Percentiles rank a stretch among this genome's conserved stretches.
phyloP scores from a whole-genome alignment of 495 filamentous ascomycete genomes.

The Aspergillus wentii region DNA sequence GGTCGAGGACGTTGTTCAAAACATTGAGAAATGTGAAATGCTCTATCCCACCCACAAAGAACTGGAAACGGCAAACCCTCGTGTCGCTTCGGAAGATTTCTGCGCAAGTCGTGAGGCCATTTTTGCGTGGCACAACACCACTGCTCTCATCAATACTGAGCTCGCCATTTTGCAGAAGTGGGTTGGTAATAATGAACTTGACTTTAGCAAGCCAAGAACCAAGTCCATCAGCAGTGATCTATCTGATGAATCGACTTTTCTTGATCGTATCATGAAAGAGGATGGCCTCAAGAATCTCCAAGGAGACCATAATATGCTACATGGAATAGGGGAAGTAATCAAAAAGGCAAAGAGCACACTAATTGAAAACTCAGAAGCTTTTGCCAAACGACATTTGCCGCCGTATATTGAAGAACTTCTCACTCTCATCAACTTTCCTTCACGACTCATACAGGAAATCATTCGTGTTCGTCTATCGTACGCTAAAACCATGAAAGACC shows the following conservation, averaged over 20 bases:
- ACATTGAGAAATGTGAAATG: constrained; percentile 80
- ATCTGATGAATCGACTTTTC: constrained; percentile 82
- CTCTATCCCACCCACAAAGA: constrained; percentile 77
- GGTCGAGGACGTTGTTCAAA: constrained; percentile 79
- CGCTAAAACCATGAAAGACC: constrained; percentile 90
- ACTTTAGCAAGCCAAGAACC: constrained; percentile 65
- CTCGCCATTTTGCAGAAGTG: constrained; percentile 84
- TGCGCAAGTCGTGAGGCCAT: constrained; percentile 78
- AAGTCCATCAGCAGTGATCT: constrained; percentile 55
- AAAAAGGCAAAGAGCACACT: constrained; percentile 88
- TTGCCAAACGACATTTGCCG: constrained; percentile 86
- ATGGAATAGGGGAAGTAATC: constrained; percentile 76
- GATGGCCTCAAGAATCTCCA: constrained; percentile 90
- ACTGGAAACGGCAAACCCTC: constrained; percentile 65
- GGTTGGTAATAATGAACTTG: constrained; percentile 93
- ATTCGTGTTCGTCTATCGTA: constrained; percentile 90
- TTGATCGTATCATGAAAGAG: constrained; percentile 97
- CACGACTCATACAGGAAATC: constrained; percentile 91
- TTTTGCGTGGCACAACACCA: constrained; percentile 95
- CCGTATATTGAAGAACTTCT: constrained; percentile 96
- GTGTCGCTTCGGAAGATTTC: constrained; percentile 69
- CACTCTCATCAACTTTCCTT: constrained; percentile 94
- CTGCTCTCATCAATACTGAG: constrained; percentile 94
- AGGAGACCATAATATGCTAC: constrained; percentile 76
- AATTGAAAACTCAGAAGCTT: constrained; percentile 79